Base-by-base conservation (phyloP, 2,329 filamentous ascomycete genomes). In the Paraphaeosphaeria sporulosa region DNA sequence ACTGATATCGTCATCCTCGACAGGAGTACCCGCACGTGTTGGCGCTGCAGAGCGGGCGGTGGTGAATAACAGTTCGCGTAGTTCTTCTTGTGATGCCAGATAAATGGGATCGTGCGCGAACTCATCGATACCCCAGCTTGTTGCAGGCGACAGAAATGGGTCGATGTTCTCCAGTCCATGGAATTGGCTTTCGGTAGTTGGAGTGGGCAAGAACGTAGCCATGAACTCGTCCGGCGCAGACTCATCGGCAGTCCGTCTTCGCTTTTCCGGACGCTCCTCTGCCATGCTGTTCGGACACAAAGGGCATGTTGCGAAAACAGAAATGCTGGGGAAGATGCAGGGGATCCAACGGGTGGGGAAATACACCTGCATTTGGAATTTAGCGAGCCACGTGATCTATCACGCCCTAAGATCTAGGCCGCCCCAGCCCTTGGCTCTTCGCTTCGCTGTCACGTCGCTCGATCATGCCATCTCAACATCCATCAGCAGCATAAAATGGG, bases 31-130 rank as follows among this genome's bases (percentile, higher is more conserved):
- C 6, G 63, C 67, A 7, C 71, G 59, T 1, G 70, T 73, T 3
- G 71, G 71, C 1, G 64, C 71, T n/a, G 60, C 60, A 17, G 70
- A 72, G 43, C 65, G 68, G 17, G 71, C 71, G 23, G 71, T 73
- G 10, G 65, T 68, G 62, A 74, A 74, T 17, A 74, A 64, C 27
- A 74, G 58, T 13, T 64, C 64, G 13, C 71, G 64, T 15, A 74
- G 49, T 32, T 71, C 63, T 50, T 75, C 70, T 47, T 73, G 70
- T 1, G 71, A 73, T 17, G 70, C 71, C 21, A 73, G 48, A 52
- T 74, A 75, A 34, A 64, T 66, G 2, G 71, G 69, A 59, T 75
- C 65, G 38, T 66, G 66, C 2, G 68, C 67, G 44, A 73, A 72
- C 32, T 71, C 70, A 50, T 74, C 71, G 34, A 71, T 60, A 3